These are phyloP conservation scores for Ilex aquifolium DNA, from an alignment of 257 asterid species.

Conservation along the genomic window DNA sequence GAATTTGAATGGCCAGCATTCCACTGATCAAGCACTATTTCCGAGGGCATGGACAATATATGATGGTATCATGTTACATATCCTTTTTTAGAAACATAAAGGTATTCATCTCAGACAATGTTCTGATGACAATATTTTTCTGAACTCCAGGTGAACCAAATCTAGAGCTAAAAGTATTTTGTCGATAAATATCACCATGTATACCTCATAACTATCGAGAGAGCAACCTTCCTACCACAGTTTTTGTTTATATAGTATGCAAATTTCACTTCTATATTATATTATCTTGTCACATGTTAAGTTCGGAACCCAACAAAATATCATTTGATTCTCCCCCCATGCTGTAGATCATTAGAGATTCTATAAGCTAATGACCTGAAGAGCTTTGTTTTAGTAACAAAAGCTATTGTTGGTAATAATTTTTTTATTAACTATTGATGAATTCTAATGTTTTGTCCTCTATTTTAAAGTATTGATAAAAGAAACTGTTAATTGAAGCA, in stretches of 20 bases:
- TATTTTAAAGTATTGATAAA: too few species aligned
- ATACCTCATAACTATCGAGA: slow-evolving; percentile 93
- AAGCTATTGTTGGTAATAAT: too few species aligned
- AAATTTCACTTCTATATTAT: neutral
- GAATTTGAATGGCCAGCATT: slow-evolving; percentile 93
- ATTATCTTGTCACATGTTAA: neutral
- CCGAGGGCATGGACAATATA: slow-evolving; percentile 98
- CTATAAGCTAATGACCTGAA: too few species aligned
- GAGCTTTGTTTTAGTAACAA: too few species aligned
- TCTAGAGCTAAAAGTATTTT: slow-evolving; percentile 91
- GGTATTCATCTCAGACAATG: too few species aligned
- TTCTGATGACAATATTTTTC: slow-evolving; percentile 4
- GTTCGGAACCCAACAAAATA: too few species aligned
- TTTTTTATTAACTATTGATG: too few species aligned
- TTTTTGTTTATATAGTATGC: slow-evolving; percentile 85
- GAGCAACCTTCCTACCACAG: slow-evolving; percentile 97
- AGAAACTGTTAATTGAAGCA: too few species aligned
- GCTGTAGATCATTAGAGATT: too few species aligned
- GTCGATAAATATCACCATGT: slow-evolving; percentile 97
- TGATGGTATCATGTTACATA: slow-evolving; percentile 51
- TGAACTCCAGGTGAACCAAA: slow-evolving; percentile 85
- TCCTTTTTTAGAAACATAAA: slow-evolving; percentile 13
- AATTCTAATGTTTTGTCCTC: too few species aligned
- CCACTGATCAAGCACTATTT: slow-evolving; percentile 95
- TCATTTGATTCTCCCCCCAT: too few species aligned